phyloP scores from a whole-genome alignment of 169 alveolate species.

The Eimeria falciformis region DNA sequence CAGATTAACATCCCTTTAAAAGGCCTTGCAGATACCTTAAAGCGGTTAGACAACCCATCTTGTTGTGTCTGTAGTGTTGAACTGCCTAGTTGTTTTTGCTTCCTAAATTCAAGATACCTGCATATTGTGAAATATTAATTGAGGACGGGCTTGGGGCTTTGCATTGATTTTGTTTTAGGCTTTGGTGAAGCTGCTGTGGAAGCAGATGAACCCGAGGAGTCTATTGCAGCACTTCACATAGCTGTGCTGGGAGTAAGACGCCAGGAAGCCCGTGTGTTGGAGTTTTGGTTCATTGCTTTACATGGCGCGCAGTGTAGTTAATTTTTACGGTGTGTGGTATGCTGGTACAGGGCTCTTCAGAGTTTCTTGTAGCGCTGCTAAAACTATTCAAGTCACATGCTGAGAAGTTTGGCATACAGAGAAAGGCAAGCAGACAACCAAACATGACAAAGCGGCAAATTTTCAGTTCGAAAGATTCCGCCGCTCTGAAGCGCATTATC shows the following conservation, averaged over 20 bases:
- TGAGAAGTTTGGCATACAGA: constrained; percentile 17
- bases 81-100: too few species aligned
- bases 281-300: not conserved
- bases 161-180: too few species aligned
- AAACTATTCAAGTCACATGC: constrained; percentile 8
- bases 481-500: constrained; percentile 33
- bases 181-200: not conserved
- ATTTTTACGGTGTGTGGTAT: not conserved
- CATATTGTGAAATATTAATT: too few species aligned
- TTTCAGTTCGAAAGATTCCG: not conserved
- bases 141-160: too few species aligned
- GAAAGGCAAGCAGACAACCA: not conserved
- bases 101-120: too few species aligned
- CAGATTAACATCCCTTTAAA: too few species aligned
- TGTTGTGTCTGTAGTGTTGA: too few species aligned
- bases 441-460: not conserved
- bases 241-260: constrained; percentile 39
- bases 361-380: constrained; percentile 13
- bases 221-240: constrained; percentile 20
- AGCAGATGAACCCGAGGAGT: not conserved
- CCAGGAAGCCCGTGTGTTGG: not conserved
- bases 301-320: not conserved
- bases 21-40: too few species aligned
- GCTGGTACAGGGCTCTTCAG: constrained; percentile 29
- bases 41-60: too few species aligned